A percentile compares a stretch with the other conserved stretches of the same genome.
Conservation (phyloP, 73 alveolate species). For the Uronychia setigera region DNA sequence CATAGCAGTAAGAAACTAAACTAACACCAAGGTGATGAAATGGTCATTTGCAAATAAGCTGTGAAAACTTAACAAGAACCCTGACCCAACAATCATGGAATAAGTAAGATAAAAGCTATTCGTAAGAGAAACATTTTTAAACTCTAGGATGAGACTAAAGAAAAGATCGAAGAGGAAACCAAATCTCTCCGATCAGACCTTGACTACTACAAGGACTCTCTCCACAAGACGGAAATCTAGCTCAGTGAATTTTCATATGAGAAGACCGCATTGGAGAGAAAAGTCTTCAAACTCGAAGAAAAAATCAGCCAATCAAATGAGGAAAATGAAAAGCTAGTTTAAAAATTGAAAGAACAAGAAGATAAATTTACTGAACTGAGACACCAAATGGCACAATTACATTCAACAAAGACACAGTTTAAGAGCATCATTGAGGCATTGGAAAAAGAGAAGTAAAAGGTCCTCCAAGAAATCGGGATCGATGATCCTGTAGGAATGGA, state of each 20-base stretch:
- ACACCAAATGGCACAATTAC: not conserved
- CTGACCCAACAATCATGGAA: not conserved
- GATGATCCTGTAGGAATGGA: not conserved
- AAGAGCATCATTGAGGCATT: not conserved
- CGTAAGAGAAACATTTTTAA: not conserved
- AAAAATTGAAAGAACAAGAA: not conserved
- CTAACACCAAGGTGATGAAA: no score
- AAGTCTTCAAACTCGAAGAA: not conserved
- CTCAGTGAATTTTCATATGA: not conserved
- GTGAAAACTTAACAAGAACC: no score
- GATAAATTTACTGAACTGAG: not conserved
- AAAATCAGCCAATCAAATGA: not conserved
- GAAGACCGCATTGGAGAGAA: not conserved
- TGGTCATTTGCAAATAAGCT: no score
- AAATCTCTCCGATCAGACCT: not conserved
- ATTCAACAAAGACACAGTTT: not conserved
- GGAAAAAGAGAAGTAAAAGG: not conserved
- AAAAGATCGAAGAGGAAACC: not conserved
- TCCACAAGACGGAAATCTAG: not conserved
- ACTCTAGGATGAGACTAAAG: not conserved
- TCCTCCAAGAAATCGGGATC: not conserved
- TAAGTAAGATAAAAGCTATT: not conserved
- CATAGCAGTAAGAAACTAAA: no score
- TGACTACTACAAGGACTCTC: not conserved
- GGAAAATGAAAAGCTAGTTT: not conserved